These are phyloP conservation scores for Phytophthora citricola DNA, from an alignment of 352 stramenopile species.

Conservation along the genomic window DNA sequence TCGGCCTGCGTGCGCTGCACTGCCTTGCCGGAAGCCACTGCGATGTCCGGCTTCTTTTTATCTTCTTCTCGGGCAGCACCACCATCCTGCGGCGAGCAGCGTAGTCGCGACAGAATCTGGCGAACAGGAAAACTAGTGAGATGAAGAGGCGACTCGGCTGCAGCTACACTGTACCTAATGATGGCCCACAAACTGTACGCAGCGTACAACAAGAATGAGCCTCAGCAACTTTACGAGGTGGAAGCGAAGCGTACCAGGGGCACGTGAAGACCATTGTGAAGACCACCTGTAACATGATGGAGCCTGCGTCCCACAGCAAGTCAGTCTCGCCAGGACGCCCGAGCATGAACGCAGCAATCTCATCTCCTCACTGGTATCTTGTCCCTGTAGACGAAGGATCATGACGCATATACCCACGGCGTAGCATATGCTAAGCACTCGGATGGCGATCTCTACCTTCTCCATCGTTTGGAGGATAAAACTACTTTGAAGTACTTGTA, in stretches of 20 bases:
- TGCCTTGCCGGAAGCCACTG: constrained; percentile 59
- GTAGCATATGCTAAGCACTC: constrained; percentile 60
- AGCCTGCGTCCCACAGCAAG: constrained; percentile 38
- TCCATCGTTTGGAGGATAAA: constrained; percentile 47
- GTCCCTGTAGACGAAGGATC: constrained; percentile 56
- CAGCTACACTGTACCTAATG: constrained; percentile 51
- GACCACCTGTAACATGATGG: constrained; percentile 79
- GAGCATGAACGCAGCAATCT: background rate
- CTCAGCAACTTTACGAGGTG: background rate
- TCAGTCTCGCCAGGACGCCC: background rate
- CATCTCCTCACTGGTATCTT: constrained; percentile 56
- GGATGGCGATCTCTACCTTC: constrained; percentile 77
- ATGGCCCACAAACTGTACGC: constrained; percentile 70
- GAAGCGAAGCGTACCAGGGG: constrained; percentile 53
- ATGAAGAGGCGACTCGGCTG: background rate
- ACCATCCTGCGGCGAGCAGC: constrained; percentile 56
- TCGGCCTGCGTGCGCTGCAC: constrained; percentile 76
- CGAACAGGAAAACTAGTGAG: constrained; percentile 7
- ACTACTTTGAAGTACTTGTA: background rate
- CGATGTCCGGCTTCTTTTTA: constrained; percentile 85
- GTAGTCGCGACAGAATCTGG: constrained; percentile 64
- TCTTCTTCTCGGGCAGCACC: constrained; percentile 67
- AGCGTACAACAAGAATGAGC: constrained; percentile 2
- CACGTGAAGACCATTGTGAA: constrained; percentile 88
- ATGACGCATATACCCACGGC: constrained; percentile 61